These are phyloP conservation scores for Teratosphaeria pseudoeucalypti DNA, from an alignment of 2,329 filamentous ascomycete species.

Conservation along the genomic window DNA sequence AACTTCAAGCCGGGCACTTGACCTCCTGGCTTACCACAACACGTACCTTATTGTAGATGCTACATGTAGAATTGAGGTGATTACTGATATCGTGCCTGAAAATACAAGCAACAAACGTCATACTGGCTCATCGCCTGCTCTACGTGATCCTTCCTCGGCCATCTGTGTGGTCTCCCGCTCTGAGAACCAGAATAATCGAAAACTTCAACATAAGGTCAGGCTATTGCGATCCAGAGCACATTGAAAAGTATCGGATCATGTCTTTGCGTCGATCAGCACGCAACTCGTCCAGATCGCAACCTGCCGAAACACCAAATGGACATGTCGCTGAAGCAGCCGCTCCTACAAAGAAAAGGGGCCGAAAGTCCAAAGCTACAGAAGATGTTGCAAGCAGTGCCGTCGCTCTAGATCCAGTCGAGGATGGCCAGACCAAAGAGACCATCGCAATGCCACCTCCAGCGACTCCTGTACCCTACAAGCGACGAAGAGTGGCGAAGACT, in stretches of 20 bases:
- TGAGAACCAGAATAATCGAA: background rate
- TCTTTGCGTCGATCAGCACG: slow-evolving; percentile 44
- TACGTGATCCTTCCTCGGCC: background rate
- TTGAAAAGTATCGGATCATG: slow-evolving; percentile 28
- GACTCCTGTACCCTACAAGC: slow-evolving; percentile 16
- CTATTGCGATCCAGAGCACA: background rate
- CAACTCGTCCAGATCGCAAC: slow-evolving; percentile 19
- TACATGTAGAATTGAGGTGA: background rate
- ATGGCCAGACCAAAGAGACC: slow-evolving; percentile 6
- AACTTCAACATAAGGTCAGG: background rate
- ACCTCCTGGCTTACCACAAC: background rate
- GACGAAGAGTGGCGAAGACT: slow-evolving; percentile 15
- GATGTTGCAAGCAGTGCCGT: slow-evolving; percentile 8
- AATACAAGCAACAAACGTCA: background rate
- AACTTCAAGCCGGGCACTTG: background rate
- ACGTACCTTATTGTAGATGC: background rate
- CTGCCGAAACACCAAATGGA: slow-evolving; percentile 2
- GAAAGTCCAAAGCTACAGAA: slow-evolving; percentile 12
- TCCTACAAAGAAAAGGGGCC: slow-evolving; percentile 14
- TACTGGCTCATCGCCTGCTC: background rate
- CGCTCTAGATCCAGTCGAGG: slow-evolving; percentile 5
- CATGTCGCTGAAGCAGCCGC: slow-evolving; percentile 3
- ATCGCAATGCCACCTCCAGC: slow-evolving; percentile 23
- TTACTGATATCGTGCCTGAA: background rate
- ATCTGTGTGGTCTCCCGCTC: background rate